These are phyloP conservation scores for Sequoiadendron giganteum DNA, from an alignment of 75 land plant species.

Conservation along the genomic window DNA sequence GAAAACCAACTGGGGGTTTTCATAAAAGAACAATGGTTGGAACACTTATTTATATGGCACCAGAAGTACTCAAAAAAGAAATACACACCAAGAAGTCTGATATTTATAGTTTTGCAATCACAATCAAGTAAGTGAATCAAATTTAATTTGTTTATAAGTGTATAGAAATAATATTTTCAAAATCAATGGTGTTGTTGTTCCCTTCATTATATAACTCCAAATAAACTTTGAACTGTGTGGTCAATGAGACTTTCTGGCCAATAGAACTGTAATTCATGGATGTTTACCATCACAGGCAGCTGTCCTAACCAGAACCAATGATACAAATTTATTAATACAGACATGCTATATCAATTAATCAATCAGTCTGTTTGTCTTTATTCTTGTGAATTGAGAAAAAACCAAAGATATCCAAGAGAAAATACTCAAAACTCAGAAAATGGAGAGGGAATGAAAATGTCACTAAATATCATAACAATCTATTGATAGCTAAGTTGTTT, in stretches of 20 bases:
- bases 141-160: neutral
- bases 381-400: neutral
- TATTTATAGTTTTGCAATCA: conserved; percentile 83
- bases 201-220: neutral
- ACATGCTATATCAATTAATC: neutral
- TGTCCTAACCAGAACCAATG: neutral
- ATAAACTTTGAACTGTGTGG: neutral
- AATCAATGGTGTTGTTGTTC: neutral
- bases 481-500: too few relatives aligned
- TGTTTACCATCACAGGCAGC: neutral
- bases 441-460: neutral
- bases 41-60: conserved; percentile 96
- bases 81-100: conserved; percentile 89
- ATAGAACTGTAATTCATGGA: neutral
- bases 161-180: neutral
- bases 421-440: neutral
- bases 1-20: conserved; percentile 98
- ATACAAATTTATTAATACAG: neutral
- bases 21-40: conserved; percentile 97
- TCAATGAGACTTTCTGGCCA: neutral
- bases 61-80: conserved; percentile 83
- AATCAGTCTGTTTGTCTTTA: neutral
- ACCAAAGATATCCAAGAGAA: neutral
- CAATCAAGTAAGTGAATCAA: conserved; percentile 73
- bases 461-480: too few relatives aligned